phyloP scores from a whole-genome alignment of 202 grass and related monocot species.

The Digitaria exilis region DNA sequence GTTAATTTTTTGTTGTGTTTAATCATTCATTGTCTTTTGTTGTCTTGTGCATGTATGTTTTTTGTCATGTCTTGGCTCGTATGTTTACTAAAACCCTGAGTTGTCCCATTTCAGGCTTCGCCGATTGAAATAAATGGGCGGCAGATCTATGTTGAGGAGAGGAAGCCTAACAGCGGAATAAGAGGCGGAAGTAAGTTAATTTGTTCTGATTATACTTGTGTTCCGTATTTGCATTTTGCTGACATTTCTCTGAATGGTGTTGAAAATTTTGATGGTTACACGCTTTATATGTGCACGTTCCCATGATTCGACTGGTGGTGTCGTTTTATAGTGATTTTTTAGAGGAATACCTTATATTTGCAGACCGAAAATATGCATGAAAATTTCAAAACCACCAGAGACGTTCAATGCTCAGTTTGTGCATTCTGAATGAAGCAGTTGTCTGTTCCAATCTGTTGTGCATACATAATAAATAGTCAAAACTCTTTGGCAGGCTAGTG shows the following conservation, averaged over 20 bases:
- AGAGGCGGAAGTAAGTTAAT: conserved; percentile 74
- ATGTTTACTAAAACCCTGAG: conserved; percentile 8
- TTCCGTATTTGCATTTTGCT: neutral
- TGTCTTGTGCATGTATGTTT: neutral
- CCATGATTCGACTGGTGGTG: neutral
- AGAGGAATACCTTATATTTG: neutral
- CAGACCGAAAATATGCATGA: neutral
- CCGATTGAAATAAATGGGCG: conserved; percentile 82
- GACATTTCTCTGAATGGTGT: neutral
- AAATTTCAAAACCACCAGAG: neutral
- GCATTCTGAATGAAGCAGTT: neutral
- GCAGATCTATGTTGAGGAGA: conserved; percentile 89
- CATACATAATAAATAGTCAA: neutral
- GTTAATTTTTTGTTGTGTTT: no score
- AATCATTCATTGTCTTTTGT: neutral
- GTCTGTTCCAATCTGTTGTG: neutral
- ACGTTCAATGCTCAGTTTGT: neutral
- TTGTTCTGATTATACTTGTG: conserved; percentile 1
- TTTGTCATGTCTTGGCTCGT: neutral
- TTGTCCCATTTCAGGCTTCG: conserved; percentile 53
- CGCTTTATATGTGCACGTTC: neutral
- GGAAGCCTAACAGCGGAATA: conserved; percentile 77
- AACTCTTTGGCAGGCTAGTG: neutral
- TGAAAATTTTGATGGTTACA: neutral
- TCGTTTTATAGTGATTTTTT: neutral